Evolutionary conservation across 495 filamentous ascomycete species (phyloP).

Genomic region (Cudoniella acicularis): DNA sequence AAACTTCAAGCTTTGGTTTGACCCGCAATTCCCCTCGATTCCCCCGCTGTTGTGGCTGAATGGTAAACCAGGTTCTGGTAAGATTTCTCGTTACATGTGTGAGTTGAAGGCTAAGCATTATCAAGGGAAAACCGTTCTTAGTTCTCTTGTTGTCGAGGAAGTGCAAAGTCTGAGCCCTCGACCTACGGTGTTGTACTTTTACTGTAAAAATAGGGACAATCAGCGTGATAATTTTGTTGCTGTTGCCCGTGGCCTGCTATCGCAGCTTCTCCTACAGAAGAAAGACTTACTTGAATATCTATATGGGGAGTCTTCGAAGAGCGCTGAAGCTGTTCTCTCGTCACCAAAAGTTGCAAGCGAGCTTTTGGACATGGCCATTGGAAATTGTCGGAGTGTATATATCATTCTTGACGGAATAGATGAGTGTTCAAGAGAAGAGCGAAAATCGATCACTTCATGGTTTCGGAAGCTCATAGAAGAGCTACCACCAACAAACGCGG

Average conservation of each 20-base stretch:
- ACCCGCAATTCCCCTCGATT: constrained; percentile 7
- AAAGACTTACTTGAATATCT: constrained; percentile 30
- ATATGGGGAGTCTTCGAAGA: constrained; percentile 25
- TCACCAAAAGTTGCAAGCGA: constrained; percentile 23
- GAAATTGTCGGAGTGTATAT: constrained; percentile 24
- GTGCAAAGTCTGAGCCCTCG: background rate
- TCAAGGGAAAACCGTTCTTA: constrained; percentile 41
- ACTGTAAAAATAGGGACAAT: constrained; percentile 36
- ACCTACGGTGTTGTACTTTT: constrained; percentile 35
- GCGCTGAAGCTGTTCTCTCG: constrained; percentile 26
- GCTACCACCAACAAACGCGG: constrained; percentile 7
- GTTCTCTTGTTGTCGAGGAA: constrained; percentile 35
- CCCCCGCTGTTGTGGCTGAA: constrained; percentile 35
- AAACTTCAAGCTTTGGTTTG: constrained; percentile 31
- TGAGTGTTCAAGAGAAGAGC: constrained; percentile 33
- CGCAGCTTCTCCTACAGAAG: constrained; percentile 35
- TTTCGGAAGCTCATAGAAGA: constrained; percentile 23
- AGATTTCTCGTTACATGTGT: background rate
- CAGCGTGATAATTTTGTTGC: constrained; percentile 28
- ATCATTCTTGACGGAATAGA: constrained; percentile 44
- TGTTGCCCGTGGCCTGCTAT: constrained; percentile 33
- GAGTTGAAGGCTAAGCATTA: background rate
- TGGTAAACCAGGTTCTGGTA: constrained; percentile 42
- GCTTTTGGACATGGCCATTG: constrained; percentile 29
- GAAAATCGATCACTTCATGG: constrained; percentile 23